Base-by-base conservation (phyloP, 495 filamentous ascomycete species). In the Peziza echinospora region DNA sequence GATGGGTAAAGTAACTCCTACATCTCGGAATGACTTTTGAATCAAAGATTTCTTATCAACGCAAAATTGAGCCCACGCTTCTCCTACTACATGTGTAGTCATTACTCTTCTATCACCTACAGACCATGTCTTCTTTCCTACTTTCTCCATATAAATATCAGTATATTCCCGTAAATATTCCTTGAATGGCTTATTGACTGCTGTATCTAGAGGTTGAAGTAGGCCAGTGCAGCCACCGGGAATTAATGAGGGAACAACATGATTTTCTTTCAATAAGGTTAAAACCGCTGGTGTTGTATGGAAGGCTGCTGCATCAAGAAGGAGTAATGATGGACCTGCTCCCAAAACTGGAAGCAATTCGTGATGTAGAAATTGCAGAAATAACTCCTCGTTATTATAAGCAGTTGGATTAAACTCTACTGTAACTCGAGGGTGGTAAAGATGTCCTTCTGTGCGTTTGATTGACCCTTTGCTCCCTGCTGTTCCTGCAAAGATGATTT, bases 401-500 rank as follows among this genome's bases (percentile, higher is more conserved):
- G 30, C 24, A 5, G 13, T 26, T 19, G 11, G 24, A 42, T 46
- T 53, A 17, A 39, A 50, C 13, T 47, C 39, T 0, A 44, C 34
- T 6, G 28, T 30, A 11, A 50, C 30, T 2, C 3, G 9, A 1
- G n/a, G 10, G 17, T 50, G 19, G n/a, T 53, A 53, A 2, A 26
- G 16, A 11, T 24, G 21, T 0, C 6, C 13, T 21, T 51, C 49
- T 23, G 37, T 30, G 5, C 9, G 21, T 10, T 6, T 5, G 0
- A 24, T n/a, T 41, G 13, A 43, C 2, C 25, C 9, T 21, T 10
- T 37, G 11, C 3, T 11, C 17, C 30, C 5, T 13, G 30, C 17
- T 13, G 30, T 40, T 26, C 26, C 44, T 21, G 21, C 43, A 30
- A 47, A 53, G 2, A 53, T 44, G 5, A 44, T 26, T 30, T 37